These are phyloP conservation scores for Calonectria crousiana DNA, from an alignment of 2,329 filamentous ascomycete genomes.

Conservation along the genomic window DNA sequence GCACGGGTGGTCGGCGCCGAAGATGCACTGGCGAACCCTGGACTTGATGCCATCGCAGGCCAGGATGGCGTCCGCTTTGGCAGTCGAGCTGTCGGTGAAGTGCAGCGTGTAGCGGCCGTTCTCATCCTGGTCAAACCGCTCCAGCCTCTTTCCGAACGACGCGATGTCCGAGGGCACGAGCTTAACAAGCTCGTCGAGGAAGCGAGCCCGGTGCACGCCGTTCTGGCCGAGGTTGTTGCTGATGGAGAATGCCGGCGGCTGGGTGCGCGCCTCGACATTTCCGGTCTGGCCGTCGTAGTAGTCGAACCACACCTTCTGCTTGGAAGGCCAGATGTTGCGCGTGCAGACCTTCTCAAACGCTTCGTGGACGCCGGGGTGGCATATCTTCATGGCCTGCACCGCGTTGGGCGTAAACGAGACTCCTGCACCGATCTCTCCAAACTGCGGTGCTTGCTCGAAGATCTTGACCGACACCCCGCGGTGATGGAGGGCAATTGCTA, in stretches of 20 bases:
- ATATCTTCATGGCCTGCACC: constrained; percentile 56
- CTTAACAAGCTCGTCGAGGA: constrained; percentile 54
- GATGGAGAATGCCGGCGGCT: constrained; percentile 29
- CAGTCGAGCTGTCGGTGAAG: constrained; percentile 56
- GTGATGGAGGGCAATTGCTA: constrained; percentile 60
- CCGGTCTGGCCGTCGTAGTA: constrained; percentile 37
- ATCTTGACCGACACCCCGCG: constrained; percentile 57
- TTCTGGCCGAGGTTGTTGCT: constrained; percentile 44
- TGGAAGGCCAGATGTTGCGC: constrained; percentile 37
- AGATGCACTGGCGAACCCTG: constrained; percentile 9
- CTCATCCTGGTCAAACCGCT: neutral
- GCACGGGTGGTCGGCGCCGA: constrained; percentile 14
- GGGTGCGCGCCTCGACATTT: neutral
- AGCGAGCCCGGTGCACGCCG: constrained; percentile 52
- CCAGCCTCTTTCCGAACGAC: constrained; percentile 48
- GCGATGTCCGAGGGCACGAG: constrained; percentile 50
- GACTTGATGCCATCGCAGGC: constrained; percentile 28
- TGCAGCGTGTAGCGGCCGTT: constrained; percentile 43
- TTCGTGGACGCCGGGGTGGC: constrained; percentile 52
- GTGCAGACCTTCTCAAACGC: constrained; percentile 45
- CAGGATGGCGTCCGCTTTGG: constrained; percentile 48
- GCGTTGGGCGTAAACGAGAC: constrained; percentile 66
- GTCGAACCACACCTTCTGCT: constrained; percentile 41
- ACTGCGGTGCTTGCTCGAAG: constrained; percentile 58
- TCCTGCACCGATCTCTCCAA: constrained; percentile 63